Evolutionary conservation across 345 rosid species (phyloP).

Genomic region (Salix purpurea): DNA sequence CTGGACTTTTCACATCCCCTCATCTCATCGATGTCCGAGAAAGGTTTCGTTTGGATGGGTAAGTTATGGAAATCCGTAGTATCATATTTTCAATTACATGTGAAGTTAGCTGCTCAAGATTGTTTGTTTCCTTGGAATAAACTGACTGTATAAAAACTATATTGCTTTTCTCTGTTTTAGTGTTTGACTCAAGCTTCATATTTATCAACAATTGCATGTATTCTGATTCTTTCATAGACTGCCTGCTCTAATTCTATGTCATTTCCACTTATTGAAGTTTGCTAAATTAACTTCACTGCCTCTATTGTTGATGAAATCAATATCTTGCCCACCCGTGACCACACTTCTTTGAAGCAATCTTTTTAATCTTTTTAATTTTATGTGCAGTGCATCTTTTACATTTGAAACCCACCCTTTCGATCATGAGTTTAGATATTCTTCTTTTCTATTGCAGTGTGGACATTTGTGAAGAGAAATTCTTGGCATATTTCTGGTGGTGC

Average conservation of each 20-base stretch:
- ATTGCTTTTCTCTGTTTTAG: not conserved
- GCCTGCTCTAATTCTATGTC: not conserved
- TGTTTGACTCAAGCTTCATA: not conserved
- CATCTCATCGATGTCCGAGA: slow-evolving; percentile 89
- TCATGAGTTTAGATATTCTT: slow-evolving; percentile 2
- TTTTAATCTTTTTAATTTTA: not conserved
- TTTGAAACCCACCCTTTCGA: not conserved
- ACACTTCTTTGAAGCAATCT: not conserved
- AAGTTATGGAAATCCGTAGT: slow-evolving; percentile 21
- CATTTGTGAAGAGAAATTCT: slow-evolving; percentile 75
- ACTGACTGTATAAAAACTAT: not conserved
- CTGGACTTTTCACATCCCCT: slow-evolving; percentile 95
- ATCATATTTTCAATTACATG: not conserved
- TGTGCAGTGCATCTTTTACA: not conserved
- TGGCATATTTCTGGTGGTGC: slow-evolving; percentile 97
- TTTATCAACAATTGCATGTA: not conserved
- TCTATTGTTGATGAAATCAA: not conserved
- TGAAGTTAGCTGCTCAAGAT: not conserved
- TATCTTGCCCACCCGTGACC: not conserved
- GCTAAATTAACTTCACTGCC: not conserved
- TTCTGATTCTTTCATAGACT: not conserved
- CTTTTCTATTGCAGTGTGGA: slow-evolving; percentile 56
- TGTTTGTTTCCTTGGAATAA: not conserved
- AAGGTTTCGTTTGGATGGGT: slow-evolving; percentile 90
- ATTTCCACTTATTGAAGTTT: not conserved